Evolutionary conservation across 1,284 basidiomycete species (phyloP).

Genomic region (Irpex lacteus): DNA sequence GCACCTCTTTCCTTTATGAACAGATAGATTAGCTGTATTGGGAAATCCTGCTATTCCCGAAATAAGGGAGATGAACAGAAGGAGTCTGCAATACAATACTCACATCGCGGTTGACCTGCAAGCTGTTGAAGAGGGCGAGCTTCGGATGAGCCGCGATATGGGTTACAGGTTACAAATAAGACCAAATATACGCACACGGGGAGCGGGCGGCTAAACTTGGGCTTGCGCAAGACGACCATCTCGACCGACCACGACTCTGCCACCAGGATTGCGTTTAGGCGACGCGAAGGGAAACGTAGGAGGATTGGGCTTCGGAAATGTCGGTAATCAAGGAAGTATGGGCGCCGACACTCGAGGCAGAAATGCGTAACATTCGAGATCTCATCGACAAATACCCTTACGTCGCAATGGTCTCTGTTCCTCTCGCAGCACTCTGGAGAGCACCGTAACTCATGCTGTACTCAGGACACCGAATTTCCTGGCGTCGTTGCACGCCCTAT

Average conservation of each 20-base stretch:
- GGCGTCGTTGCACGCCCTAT: constrained; percentile 98
- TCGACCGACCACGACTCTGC: not conserved
- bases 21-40: not conserved
- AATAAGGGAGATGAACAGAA: not conserved
- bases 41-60: not conserved
- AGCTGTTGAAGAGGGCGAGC: too few relatives aligned
- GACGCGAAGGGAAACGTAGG: not conserved
- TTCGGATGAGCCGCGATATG: not conserved
- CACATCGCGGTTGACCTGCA: not conserved
- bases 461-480: constrained; percentile 96
- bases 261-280: not conserved
- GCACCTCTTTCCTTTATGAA: too few relatives aligned
- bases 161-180: not conserved
- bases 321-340: constrained; percentile 90
- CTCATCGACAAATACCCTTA: constrained; percentile 91
- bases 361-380: constrained; percentile 87
- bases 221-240: constrained; percentile 1
- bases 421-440: constrained; percentile 12
- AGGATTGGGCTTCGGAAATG: constrained; percentile 31
- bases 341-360: constrained; percentile 89
- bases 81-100: not conserved
- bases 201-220: not conserved
- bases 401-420: constrained; percentile 81
- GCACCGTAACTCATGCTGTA: constrained; percentile 18
- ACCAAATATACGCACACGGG: not conserved